Evolutionary conservation across 108 stramenopile genomes (phyloP).

Genomic region (Cyclostephanos invisitatus): DNA sequence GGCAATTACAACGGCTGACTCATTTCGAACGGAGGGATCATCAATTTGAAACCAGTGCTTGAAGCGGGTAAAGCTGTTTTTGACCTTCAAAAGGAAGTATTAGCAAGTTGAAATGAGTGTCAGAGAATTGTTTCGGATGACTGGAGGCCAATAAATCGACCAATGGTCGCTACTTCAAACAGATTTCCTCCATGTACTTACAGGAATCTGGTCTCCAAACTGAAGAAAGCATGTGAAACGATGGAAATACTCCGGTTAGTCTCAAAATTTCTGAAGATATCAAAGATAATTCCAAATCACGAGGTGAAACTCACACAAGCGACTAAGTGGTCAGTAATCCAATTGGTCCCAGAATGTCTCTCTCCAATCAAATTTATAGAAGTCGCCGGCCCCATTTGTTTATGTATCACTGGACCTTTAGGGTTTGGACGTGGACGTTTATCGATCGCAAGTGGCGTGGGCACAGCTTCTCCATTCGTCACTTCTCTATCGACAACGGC

Average conservation of each 20-base stretch:
- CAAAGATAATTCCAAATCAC: not conserved
- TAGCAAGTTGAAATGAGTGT: not conserved
- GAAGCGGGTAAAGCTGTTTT: constrained; percentile 22
- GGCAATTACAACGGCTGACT: constrained; percentile 30
- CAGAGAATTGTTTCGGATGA: not conserved
- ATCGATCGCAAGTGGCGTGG: constrained; percentile 2
- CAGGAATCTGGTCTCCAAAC: constrained; percentile 31
- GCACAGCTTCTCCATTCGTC: not conserved
- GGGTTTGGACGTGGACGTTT: not conserved
- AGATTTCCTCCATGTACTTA: not conserved
- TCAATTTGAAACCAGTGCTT: constrained; percentile 54
- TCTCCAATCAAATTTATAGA: constrained; percentile 45
- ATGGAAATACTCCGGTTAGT: not conserved
- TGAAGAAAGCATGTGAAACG: not conserved
- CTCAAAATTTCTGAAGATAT: not conserved
- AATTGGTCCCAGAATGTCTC: constrained; percentile 46
- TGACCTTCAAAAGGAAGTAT: constrained; percentile 2
- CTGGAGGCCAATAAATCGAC: not conserved
- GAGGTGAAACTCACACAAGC: constrained; percentile 18
- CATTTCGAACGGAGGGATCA: constrained; percentile 1
- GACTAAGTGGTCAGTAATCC: constrained; percentile 44
- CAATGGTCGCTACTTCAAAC: not conserved
- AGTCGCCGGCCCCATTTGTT: constrained; percentile 2
- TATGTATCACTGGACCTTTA: constrained; percentile 13
- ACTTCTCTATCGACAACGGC: not conserved